Base-by-base conservation (phyloP, 2,329 filamentous ascomycete genomes). In the Cytospora piceicola region DNA sequence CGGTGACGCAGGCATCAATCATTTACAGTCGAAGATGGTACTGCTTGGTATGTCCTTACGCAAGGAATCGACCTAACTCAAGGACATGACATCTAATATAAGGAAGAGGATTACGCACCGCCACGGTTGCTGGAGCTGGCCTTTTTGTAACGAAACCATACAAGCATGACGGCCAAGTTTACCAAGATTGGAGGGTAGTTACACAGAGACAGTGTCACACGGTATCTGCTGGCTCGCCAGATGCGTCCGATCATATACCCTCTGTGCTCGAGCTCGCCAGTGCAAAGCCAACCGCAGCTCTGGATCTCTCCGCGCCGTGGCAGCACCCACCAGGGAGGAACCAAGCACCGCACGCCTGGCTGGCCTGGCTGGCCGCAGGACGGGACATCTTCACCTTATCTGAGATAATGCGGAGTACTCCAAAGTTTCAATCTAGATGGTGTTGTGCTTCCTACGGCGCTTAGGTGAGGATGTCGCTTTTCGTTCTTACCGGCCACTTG, bases 261-360 rank as follows among this genome's bases (percentile, higher is more conserved):
- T 65, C 22, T 61, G 65, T 67, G 55, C 65, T 56, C 62, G 22
- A 54, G n/a, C 65, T 67, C 65, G 65, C 65, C 63, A 67, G 59
- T 46, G 56, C 39, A 36, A 56, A 58, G 63, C 66, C 66, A 63
- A 66, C 63, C 56, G 62, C 17, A 49, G 58, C 20, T n/a, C 59
- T 27, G 63, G 15, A 61, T 49, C 30, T 42, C 30, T 52, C 20
- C 36, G 22, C 53, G 29, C 57, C 63, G 58, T 61, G 57, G 57
- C 36, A 52, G 56, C 62, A 17, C 39, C 52, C 54, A 54, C 58
- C 49, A 42, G 11, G 24, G 46, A 30, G 39, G 17, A 46, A 46
- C 24, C 56, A 54, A 60, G 63, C 59, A 68, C 39, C 51, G 58
- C 24, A 49, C 34, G 42, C 59, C 63, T 64, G 34, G 39, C 42